Evolutionary conservation across 2,329 filamentous ascomycete species (phyloP), one percentile per base, ranked within the genome.

Genomic region (Zelopaecilomyces penicillatus): DNA sequence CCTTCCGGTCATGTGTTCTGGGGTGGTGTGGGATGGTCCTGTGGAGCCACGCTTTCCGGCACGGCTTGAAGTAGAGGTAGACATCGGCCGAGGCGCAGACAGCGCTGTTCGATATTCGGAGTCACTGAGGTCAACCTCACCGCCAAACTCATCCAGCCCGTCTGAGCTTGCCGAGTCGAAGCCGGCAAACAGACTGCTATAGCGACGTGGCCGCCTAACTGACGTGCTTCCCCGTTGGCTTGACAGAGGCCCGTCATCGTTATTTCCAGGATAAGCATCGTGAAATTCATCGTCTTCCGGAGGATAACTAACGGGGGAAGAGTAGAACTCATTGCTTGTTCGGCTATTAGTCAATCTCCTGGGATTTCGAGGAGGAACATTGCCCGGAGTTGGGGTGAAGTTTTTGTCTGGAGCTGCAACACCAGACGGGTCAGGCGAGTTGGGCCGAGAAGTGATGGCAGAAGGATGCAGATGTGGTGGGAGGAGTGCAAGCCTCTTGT

Each of bases 171-270:
- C 73, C 9, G 78, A 79, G 39, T 91, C 86, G 53, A 94, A 93
- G 0, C 87, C 87, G 30, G 87, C 85, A 63, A 93, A 93, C n/a
- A 94, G 69, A 58, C 86, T 93, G 64, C 85, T 91, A 40, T 87
- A 82, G 44, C 87, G 76, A 57, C 85, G 82, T 1, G 86, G 85
- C 11, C 83, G 76, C 48, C 82, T 76, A 58, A 85, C 71, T 2
- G 80, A 76, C 2, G 74, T 73, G n/a, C 19, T 34, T 4, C 36
- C 50, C 43, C 73, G 76, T 10, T 78, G 72, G 44, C 64, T 68
- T 1, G 82, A 80, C 35, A 89, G 66, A 2, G 85, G 84, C 0
- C 85, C 85, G 55, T 90, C 83, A 55, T 93, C 86, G 55, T 90
- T 89, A 60, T 88, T 87, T 0, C 83, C 84, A 2, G 84, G 83